Conservation (phyloP, 805 yeast genomes). For the Ogataea paraovalis region DNA sequence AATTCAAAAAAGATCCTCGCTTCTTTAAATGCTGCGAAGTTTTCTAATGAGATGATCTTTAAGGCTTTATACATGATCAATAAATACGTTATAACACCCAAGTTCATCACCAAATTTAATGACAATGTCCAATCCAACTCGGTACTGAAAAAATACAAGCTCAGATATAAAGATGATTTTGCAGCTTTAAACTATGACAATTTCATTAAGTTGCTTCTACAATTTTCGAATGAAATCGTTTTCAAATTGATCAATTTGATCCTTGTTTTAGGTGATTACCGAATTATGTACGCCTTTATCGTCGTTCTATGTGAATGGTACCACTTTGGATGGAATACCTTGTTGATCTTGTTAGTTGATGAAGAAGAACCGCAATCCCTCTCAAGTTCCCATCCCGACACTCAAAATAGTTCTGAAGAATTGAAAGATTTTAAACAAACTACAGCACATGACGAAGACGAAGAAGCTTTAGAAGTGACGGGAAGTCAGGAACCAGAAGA, state of each 20-base stretch:
- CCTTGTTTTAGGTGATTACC: slow-evolving; percentile 32
- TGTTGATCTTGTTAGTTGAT: slow-evolving; percentile 23
- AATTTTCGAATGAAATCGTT: slow-evolving; percentile 14
- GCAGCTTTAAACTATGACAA: slow-evolving; percentile 16
- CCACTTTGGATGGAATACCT: slow-evolving; percentile 45
- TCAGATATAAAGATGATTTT: slow-evolving; percentile 27
- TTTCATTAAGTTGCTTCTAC: slow-evolving; percentile 17
- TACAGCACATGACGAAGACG: too few species aligned
- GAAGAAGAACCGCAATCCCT: background rate
- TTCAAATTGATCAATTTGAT: slow-evolving; percentile 23
- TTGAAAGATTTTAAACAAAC: too few species aligned
- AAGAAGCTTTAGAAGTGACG: too few species aligned
- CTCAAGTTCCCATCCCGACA: too few species aligned
- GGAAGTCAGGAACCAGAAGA: too few species aligned
- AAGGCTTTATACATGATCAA: slow-evolving; percentile 24
- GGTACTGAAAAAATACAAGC: slow-evolving; percentile 15
- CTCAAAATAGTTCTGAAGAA: too few species aligned
- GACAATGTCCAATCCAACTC: slow-evolving; percentile 13
- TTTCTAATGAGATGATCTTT: slow-evolving; percentile 11
- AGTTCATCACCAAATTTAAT: slow-evolving; percentile 23
- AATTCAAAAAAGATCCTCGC: slow-evolving; percentile 13
- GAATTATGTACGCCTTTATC: slow-evolving; percentile 36
- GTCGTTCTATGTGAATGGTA: slow-evolving; percentile 42
- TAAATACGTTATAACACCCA: slow-evolving; percentile 16
- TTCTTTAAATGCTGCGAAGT: slow-evolving; percentile 13